Evolutionary conservation across 805 yeast species (phyloP), one percentile per base, ranked within the genome.

Genomic region (Metschnikowia cerradonensis): DNA sequence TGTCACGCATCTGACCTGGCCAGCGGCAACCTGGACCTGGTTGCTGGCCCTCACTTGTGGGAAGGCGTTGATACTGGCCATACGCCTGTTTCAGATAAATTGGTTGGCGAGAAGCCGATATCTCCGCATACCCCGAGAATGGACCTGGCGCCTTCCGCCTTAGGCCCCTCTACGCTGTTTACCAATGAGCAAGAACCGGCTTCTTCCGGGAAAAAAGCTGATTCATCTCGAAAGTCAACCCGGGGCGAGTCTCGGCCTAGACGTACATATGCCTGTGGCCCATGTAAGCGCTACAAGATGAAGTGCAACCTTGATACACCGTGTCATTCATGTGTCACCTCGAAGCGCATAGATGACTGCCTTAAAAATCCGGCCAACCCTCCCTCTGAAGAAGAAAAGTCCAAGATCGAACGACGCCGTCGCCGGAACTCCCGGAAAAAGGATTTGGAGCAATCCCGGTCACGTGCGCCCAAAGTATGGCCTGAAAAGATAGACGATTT

Each of bases 201-300:
- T 10, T 4, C 22, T 26, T 5, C 43, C 11, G 34, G 43, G 5
- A 40, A 15, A 11, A 30, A n/a, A 13, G 8, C 31, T 2, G 41
- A 20, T 4, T 14, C 30, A 4, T 17, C 32, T n/a, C 20, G 33
- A 11, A 42, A 42, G n/a, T 13, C 31, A 8, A 15, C 5, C 23
- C 23, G 26, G 8, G 33, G 26, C 7, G 53, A 53, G 47, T 19
- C 51, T 20, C 56, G 58, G 1, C 35, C 53, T n/a, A 63, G 83
- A 52, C 65, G 83, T 40, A 74, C 80, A n/a, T 79, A 79, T 58
- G 75, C 76, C 49, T 80, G 84, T 60, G 83, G 82, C 1, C 82
- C 81, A 2, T 80, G 84, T 55, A 77, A 77, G 55, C 61, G 67
- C n/a, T 73, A 76, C 50, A 79, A 80, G 60, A 76, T 78, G 58